These are phyloP conservation scores for Aspergillus alliaceus DNA, from an alignment of 2,329 filamentous ascomycete genomes.

Conservation along the genomic window DNA sequence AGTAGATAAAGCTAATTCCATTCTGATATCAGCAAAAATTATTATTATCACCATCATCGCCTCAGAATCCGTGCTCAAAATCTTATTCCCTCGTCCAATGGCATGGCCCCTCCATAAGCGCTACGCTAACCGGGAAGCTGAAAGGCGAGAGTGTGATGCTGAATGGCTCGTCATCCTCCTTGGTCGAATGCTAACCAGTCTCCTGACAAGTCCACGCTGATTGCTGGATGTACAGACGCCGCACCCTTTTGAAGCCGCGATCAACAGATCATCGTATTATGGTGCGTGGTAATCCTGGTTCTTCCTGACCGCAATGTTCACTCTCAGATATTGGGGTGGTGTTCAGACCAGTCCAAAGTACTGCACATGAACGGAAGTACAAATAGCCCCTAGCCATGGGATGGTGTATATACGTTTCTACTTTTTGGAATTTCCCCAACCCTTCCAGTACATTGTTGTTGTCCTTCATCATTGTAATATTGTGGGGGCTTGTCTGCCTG, in stretches of 20 bases:
- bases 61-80: neutral
- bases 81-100: neutral
- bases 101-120: slow-evolving; percentile 11
- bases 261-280: slow-evolving; percentile 9
- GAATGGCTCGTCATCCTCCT: slow-evolving; percentile 6
- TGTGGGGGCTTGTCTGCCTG: slow-evolving; percentile 13
- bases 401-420: neutral
- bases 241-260: slow-evolving; percentile 7
- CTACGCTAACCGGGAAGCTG: slow-evolving; percentile 11
- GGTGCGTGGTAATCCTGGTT: slow-evolving; percentile 8
- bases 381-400: neutral
- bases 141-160: slow-evolving; percentile 4
- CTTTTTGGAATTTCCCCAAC: neutral
- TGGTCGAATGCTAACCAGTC: slow-evolving; percentile 14
- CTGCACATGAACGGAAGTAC: neutral
- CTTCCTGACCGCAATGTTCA: slow-evolving; percentile 9
- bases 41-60: neutral
- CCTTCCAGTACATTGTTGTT: neutral
- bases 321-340: neutral
- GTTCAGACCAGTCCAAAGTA: neutral
- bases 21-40: too few relatives aligned
- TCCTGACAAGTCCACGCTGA: slow-evolving; percentile 20
- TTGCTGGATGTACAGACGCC: slow-evolving; percentile 8
- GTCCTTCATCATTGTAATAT: neutral
- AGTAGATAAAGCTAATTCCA: neutral